Conservation (phyloP, 2,329 filamentous ascomycete genomes). For the Hypoxylon sp. region DNA sequence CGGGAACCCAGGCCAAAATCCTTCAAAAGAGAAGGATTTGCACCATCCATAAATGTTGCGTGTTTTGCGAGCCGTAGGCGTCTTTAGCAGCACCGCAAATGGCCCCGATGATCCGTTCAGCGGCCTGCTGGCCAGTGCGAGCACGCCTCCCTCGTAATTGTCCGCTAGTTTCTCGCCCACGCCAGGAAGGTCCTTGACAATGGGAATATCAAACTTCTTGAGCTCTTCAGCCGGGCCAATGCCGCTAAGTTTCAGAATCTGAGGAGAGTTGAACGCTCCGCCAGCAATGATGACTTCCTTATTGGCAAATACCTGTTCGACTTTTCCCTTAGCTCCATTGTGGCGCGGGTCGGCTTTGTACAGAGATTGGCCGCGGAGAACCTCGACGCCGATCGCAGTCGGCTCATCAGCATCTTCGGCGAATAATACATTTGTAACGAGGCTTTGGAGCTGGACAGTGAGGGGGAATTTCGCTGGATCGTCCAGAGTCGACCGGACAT, state of each 20-base stretch:
- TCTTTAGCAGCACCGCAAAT: constrained; percentile 53
- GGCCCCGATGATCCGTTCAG: constrained; percentile 51
- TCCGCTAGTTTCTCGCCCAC: constrained; percentile 68
- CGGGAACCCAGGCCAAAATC: constrained; percentile 54
- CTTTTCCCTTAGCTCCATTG: constrained; percentile 52
- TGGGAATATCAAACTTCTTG: constrained; percentile 59
- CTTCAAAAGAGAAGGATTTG: constrained; percentile 51
- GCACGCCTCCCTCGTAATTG: constrained; percentile 56
- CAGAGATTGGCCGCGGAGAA: constrained; percentile 52
- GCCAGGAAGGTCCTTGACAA: constrained; percentile 63
- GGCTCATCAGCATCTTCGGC: constrained; percentile 45
- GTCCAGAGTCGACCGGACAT: constrained; percentile 63
- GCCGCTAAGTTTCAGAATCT: constrained; percentile 67
- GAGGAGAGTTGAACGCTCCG: constrained; percentile 66
- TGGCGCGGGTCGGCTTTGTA: constrained; percentile 56
- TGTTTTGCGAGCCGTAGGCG: constrained; percentile 50
- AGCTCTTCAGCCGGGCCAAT: constrained; percentile 62
- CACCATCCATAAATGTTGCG: constrained; percentile 54
- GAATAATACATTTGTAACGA: constrained; percentile 52
- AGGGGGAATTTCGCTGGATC: constrained; percentile 62
- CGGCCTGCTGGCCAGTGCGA: constrained; percentile 47
- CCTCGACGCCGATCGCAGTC: constrained; percentile 51
- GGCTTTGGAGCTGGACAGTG: constrained; percentile 53
- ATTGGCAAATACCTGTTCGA: constrained; percentile 48
- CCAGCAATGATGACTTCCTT: constrained; percentile 65